phyloP scores from a whole-genome alignment of 371 early-diverging fungal genomes.

The Apophysomyces sp. region DNA sequence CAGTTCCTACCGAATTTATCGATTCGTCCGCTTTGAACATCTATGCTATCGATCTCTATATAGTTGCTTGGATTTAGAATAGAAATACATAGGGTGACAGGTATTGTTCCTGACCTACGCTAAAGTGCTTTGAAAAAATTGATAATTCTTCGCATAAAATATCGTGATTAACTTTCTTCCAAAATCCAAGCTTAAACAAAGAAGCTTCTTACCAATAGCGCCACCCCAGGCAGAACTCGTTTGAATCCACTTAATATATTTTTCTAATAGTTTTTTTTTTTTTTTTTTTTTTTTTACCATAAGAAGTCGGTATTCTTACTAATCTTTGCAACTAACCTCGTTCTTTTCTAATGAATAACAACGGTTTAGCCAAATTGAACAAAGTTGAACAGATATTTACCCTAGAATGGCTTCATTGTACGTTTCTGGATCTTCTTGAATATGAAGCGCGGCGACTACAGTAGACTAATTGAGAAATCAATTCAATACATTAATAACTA shows the following conservation, averaged over 20 bases:
- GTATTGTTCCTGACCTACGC: conserved; percentile 35
- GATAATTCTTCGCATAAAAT: conserved; percentile 40
- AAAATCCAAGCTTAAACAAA: no score
- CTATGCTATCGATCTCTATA: conserved; percentile 62
- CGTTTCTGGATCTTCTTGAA: conserved; percentile 17
- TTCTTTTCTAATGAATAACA: background rate
- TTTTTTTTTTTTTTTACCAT: no score
- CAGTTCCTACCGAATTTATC: conserved; percentile 54
- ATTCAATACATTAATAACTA: background rate
- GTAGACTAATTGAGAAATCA: no score
- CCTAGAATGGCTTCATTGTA: conserved; percentile 24
- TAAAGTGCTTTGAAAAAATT: conserved; percentile 53
- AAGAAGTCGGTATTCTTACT: background rate
- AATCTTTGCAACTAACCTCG: background rate
- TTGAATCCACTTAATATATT: conserved; percentile 54
- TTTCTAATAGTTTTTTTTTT: conserved; percentile 22
- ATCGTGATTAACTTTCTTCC: background rate
- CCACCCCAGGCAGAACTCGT: conserved; percentile 59
- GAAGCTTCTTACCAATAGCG: conserved; percentile 49
- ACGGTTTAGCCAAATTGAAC: no score
- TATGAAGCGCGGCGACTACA: conserved; percentile 17
- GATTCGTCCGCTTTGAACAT: conserved; percentile 55
- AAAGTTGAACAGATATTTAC: no score
- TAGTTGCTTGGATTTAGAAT: background rate
- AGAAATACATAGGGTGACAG: background rate